phyloP scores from a whole-genome alignment of 768 basidiomycete species.

The Xerocomellus intermedius region DNA sequence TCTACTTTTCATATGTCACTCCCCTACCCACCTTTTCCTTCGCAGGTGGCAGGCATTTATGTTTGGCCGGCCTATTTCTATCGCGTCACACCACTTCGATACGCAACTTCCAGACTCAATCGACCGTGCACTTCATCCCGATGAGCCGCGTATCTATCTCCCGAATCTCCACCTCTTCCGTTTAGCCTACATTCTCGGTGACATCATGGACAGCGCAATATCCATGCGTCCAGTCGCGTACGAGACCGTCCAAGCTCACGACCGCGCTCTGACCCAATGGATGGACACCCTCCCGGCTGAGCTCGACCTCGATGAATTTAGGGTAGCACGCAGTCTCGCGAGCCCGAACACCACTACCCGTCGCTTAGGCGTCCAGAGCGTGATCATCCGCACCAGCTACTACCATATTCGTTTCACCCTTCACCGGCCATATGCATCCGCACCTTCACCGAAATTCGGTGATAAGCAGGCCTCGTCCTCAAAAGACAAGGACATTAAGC shows the following conservation, averaged over 20 bases:
- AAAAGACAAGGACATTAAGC: constrained; percentile 25
- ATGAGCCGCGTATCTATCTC: constrained; percentile 65
- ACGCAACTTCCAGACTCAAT: constrained; percentile 72
- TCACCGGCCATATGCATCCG: constrained; percentile 68
- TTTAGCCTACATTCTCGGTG: constrained; percentile 75
- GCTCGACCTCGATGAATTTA: constrained; percentile 74
- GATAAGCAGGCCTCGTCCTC: constrained; percentile 34
- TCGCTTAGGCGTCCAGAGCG: constrained; percentile 75
- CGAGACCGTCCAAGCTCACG: constrained; percentile 68
- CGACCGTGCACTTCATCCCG: constrained; percentile 41
- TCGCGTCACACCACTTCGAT: constrained; percentile 82
- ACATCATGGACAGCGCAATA: constrained; percentile 83
- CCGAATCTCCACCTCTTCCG: constrained; percentile 75
- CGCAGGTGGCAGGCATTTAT: constrained; percentile 84
- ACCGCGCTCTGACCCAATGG: constrained; percentile 70
- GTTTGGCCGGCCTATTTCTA: constrained; percentile 74
- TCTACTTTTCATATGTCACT: constrained; percentile 1
- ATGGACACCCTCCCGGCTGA: constrained; percentile 73
- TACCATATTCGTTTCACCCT: constrained; percentile 84
- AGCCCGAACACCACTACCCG: constrained; percentile 57
- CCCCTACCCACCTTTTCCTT: constrained; percentile 3
- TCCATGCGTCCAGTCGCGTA: constrained; percentile 80
- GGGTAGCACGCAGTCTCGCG: constrained; percentile 68
- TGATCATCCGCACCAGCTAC: constrained; percentile 74
- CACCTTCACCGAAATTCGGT: constrained; percentile 21